Evolutionary conservation across 2,329 filamentous ascomycete genomes (phyloP), one percentile per base, ranked within the genome.

Genomic region (Achaetomium macrosporum): DNA sequence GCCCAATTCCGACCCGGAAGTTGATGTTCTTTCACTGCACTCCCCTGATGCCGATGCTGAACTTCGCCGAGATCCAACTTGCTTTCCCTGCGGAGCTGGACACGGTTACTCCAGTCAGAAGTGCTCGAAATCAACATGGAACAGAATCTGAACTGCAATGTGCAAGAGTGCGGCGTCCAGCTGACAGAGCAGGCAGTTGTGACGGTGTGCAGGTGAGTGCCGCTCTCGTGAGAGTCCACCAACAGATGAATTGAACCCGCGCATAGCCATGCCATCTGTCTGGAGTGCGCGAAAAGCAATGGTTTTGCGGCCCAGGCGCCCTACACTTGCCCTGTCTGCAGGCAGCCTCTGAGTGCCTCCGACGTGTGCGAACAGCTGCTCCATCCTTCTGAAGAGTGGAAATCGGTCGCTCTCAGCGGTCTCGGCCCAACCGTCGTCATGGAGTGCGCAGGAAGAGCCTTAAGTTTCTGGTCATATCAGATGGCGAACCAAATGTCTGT

Each of bases 381-480:
- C 39, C 87, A 85, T 55, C 90, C 90, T 0, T 84, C 83, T 0
- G 91, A 96, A 63, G 90, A 95, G 59, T 95, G 93, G 74, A 95
- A 95, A 69, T 90, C 88, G 0, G 91, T 85, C 55, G 81, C 95
- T 0, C 74, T 96, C 11, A 90, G 88, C 63, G 92, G 92, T 0
- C 72, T 96, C 1, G 88, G 83, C 55, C 92, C 92, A 1, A 84
- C 78, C 33, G 76, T 85, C 30, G 87, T 96, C 58, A 90, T 95
- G 78, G 91, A 96, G 62, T 95, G 90, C 68, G 87, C 89, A 19
- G 83, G 85, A 5, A 79, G 88, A 59, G 90, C 85, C 1, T 69
- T 96, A 58, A 82, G 79, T 31, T 96, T 96, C 65, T 95, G 90
- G 85, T 84, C 82, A 30, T 96, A 95, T 63, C 90, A 96, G 66